Base-by-base conservation (phyloP, 2,329 filamentous ascomycete species). In the Alternaria ventricosa region DNA sequence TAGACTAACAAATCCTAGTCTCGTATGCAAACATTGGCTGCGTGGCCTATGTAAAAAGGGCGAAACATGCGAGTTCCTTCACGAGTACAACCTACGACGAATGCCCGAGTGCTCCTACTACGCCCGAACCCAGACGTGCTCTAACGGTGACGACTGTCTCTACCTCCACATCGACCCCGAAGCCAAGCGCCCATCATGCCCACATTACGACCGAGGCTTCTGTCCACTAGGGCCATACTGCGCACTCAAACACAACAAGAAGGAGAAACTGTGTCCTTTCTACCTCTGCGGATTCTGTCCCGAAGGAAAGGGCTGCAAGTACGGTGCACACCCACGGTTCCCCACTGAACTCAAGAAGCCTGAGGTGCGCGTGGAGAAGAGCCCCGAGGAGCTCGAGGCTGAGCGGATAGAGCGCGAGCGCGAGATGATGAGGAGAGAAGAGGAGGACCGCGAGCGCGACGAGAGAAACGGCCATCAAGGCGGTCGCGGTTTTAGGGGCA, bases 101-200 rank as follows among this genome's bases (percentile, higher is more conserved):
- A 98, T 98, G 93, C 94, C 96, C 67, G 96, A 98, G 83, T 99
- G 96, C 83, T 97, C 97, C 77, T 97, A 97, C 82, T 98, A 95
- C 82, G 90, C 94, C 61, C 88, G 94, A 65, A 97, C 96, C 77
- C 93, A 93, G 60, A 97, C 96, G 80, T 99, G 96, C 83, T 93
- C 92, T 67, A 97, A 97, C 82, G 96, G 95, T 70, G 95, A 98
- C 80, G 96, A 99, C 82, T 99, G 96, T 77, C 85, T 97, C 6
- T 97, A 97, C 79, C 89, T 97, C 50, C 93, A 97, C 82, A 92
- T 96, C 73, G 93, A 96, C 74, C 92, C 94, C 54, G 87, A 93
- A 78, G 89, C 91, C 65, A 90, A 93, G 75, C 84, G 79, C 61
- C 69, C 79, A 65, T 68, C 79, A 63, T 77, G 80, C 93, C 72